These are phyloP conservation scores for Stagonosporopsis vannaccii DNA, from an alignment of 2,329 filamentous ascomycete genomes.

Conservation along the genomic window DNA sequence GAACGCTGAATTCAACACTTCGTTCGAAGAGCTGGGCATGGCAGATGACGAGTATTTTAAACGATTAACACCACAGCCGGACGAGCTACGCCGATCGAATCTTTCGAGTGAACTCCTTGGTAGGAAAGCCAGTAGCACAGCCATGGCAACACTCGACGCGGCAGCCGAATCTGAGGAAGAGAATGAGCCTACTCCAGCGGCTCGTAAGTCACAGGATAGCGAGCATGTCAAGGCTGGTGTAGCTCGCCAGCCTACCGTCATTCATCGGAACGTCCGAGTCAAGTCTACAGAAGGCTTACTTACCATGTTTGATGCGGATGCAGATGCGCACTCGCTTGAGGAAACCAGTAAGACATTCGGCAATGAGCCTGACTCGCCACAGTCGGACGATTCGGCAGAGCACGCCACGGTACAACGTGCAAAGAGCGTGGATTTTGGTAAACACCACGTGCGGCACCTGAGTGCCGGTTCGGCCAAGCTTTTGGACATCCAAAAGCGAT, in stretches of 20 bases:
- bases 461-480: conserved; percentile 81
- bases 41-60: conserved; percentile 79
- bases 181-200: conserved; percentile 28
- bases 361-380: conserved; percentile 41
- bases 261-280: conserved; percentile 65
- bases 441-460: conserved; percentile 72
- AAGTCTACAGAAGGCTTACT: conserved; percentile 69
- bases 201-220: conserved; percentile 36
- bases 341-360: conserved; percentile 44
- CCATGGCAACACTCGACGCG: conserved; percentile 48
- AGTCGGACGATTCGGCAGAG: conserved; percentile 36
- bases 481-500: conserved; percentile 64
- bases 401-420: conserved; percentile 64
- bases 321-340: conserved; percentile 35
- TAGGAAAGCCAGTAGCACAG: conserved; percentile 54
- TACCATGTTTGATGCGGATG: conserved; percentile 56
- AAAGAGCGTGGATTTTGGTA: conserved; percentile 72
- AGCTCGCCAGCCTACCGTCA: conserved; percentile 67
- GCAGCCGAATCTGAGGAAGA: conserved; percentile 54
- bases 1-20: conserved; percentile 63
- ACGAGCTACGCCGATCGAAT: conserved; percentile 50
- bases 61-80: conserved; percentile 57
- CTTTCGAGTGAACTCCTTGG: conserved; percentile 35
- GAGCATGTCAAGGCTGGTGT: conserved; percentile 61
- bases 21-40: conserved; percentile 70